These are phyloP conservation scores for Tetrahymena thermophila DNA, from an alignment of 73 alveolate species.

Conservation along the genomic window DNA sequence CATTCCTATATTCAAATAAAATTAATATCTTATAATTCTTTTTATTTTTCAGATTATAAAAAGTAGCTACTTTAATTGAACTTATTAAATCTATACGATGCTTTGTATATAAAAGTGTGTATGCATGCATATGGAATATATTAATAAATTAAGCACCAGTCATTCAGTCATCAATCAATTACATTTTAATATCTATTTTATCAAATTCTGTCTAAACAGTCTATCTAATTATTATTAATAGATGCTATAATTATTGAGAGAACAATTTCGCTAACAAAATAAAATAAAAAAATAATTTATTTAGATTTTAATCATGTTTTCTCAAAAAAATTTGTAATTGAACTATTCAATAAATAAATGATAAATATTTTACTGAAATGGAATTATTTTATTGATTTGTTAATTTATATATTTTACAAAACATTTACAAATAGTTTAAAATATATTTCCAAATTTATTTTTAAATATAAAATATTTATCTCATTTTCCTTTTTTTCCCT, in stretches of 20 bases:
- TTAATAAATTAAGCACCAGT: neutral
- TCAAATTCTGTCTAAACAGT: neutral
- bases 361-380: no score
- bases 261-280: no score
- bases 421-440: no score
- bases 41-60: neutral
- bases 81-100: neutral
- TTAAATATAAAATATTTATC: no score
- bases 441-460: no score
- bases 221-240: neutral
- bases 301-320: no score
- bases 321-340: no score
- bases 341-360: no score
- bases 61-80: neutral
- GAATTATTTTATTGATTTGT: no score
- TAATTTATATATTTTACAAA: no score
- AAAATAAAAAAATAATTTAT: no score
- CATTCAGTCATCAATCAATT: neutral
- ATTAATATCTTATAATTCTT: neutral
- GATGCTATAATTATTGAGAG: neutral
- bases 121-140: no score
- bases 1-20: neutral
- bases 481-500: conserved; percentile 35
- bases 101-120: neutral
- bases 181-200: neutral